Base-by-base conservation (phyloP, 2,329 filamentous ascomycete species). In the Saccharata proteae region DNA sequence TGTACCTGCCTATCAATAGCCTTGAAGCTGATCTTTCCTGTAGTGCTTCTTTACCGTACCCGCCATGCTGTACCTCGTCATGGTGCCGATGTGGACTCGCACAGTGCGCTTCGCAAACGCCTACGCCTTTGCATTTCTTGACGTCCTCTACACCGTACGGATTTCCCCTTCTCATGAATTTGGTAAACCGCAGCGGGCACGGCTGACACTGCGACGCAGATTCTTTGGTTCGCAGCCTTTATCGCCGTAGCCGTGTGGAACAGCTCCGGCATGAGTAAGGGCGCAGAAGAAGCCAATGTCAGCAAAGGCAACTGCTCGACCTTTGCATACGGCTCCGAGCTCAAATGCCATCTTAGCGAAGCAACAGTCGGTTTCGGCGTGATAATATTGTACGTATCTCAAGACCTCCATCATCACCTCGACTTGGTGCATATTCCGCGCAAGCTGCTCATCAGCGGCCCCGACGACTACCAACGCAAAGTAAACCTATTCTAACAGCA, bases 141-240 rank as follows among this genome's bases (percentile, higher is more conserved):
- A 77, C 42, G 49, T 59, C 10, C 43, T 74, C 15, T 72, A 64
- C 43, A 49, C 61, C 20, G 26, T 34, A 35, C 19, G 24, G n/a
- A n/a, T 23, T 12, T 19, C 21, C 21, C 21, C n/a, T 6, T 22
- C 16, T 12, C 17, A 28, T 22, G 12, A 27, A 8, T 8, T 32
- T n/a, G 6, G 5, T 6, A 11, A 17, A 5, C 11, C 6, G 12
- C 4, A 11, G n/a, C n/a, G n/a, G n/a, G n/a, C n/a, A n/a, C n/a
- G 11, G 29, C 37, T 41, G 27, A 38, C 21, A 7, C 10, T 14
- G 26, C 8, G n/a, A 17, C n/a, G 32, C 43, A 47, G 42, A 46
- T 75, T 7, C 48, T 76, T 22, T 77, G 71, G 71, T 69, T 75
- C 44, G 59, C 61, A 4, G 71, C 71, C 4, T 71, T 71, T 57